A percentile compares a stretch with the other conserved stretches of the same genome.
Conservation (phyloP, 371 early-diverging fungal genomes). For the Mucor circinelloides region DNA sequence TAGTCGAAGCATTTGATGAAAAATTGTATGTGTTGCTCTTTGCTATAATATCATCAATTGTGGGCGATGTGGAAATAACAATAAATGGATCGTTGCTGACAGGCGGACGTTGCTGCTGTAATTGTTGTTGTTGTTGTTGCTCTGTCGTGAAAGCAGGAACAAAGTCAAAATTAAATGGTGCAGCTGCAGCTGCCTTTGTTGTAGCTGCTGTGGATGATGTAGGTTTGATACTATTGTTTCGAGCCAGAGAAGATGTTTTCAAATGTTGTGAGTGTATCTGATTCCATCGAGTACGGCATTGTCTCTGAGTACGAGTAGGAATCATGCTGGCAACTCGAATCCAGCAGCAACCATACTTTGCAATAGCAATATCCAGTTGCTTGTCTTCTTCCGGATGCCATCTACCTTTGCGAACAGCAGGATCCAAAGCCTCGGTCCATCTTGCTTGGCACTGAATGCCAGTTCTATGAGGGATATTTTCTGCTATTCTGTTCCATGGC, state of each 20-base stretch:
- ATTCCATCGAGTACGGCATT: constrained; percentile 52
- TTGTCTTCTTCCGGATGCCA: constrained; percentile 60
- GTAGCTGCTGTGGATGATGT: background rate
- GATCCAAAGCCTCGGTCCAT: constrained; percentile 65
- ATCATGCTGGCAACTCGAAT: constrained; percentile 57
- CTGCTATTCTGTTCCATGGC: constrained; percentile 26
- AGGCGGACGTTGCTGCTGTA: background rate
- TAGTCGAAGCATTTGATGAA: background rate
- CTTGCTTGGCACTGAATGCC: constrained; percentile 65
- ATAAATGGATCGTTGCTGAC: background rate
- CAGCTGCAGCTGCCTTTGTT: background rate
- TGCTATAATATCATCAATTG: background rate
- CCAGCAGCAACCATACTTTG: constrained; percentile 53
- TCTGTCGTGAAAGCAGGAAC: background rate
- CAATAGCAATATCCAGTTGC: constrained; percentile 37
- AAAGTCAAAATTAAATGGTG: background rate
- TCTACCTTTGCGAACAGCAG: constrained; percentile 52
- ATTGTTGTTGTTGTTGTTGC: background rate
- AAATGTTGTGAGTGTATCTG: constrained; percentile 27
- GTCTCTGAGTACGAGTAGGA: constrained; percentile 60
- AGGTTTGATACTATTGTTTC: background rate
- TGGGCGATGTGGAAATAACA: background rate
- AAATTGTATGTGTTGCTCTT: background rate
- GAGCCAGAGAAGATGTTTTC: constrained; percentile 10
- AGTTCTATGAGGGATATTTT: constrained; percentile 35